These are phyloP conservation scores for Spirogloea muscicola DNA, from an alignment of 139 green algal species.

Conservation along the genomic window DNA sequence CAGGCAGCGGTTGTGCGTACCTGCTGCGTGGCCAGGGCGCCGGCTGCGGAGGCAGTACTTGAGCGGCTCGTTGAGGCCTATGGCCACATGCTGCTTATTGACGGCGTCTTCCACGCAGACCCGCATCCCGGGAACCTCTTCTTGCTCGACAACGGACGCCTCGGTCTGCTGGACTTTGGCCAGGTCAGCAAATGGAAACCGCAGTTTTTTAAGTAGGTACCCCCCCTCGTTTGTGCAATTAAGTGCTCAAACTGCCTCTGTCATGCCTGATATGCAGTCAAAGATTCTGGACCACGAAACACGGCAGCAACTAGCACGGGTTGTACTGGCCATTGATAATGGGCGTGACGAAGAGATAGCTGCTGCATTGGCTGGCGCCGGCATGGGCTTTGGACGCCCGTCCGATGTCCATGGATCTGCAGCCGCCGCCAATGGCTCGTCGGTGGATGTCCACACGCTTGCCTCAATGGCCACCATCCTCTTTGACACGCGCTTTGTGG, in stretches of 20 bases:
- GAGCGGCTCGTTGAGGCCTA: constrained; percentile 29
- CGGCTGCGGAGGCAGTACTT: constrained; percentile 7
- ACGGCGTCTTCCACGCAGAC: constrained; percentile 51
- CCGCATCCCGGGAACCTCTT: constrained; percentile 55
- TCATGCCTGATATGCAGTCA: no score
- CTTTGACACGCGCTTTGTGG: constrained; percentile 42
- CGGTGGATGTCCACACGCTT: constrained; percentile 3
- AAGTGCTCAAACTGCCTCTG: background rate
- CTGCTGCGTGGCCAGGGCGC: background rate
- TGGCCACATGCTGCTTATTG: constrained; percentile 40
- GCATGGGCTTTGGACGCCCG: constrained; percentile 1
- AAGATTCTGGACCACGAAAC: constrained; percentile 31
- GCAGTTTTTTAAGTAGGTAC: background rate
- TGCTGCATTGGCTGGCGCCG: constrained; percentile 5
- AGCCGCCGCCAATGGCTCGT: no score
- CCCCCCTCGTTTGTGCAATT: background rate
- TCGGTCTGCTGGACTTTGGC: constrained; percentile 50
- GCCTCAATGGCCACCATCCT: constrained; percentile 34
- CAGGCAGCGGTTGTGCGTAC: background rate
- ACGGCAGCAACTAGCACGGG: constrained; percentile 5
- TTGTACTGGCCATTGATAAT: constrained; percentile 25
- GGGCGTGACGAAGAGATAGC: constrained; percentile 21
- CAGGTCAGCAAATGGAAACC: constrained; percentile 11
- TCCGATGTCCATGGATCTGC: no score
- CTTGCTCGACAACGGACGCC: constrained; percentile 24